Evolutionary conservation across 345 rosid species (phyloP).

Genomic region (Litchi chinensis): DNA sequence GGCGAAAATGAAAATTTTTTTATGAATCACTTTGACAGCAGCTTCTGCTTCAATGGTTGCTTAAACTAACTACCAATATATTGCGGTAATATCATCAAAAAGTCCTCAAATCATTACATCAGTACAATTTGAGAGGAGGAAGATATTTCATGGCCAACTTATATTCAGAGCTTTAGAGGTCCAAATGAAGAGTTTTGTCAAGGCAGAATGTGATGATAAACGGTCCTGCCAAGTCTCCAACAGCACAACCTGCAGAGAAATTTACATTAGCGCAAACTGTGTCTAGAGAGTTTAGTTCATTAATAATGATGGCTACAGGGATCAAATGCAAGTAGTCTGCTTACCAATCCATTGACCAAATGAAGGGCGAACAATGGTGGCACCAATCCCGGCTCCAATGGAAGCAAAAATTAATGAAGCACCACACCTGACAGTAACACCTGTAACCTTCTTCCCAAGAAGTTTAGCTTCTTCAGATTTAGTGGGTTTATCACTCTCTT

Average conservation of each 20-base stretch:
- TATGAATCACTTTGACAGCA: constrained; percentile 1
- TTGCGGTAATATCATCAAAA: not conserved
- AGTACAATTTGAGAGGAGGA: constrained; percentile 8
- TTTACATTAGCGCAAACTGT: not conserved
- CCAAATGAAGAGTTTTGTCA: constrained; percentile 57
- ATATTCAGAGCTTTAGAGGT: constrained; percentile 31
- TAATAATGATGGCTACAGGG: not conserved
- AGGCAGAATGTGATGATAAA: constrained; percentile 62
- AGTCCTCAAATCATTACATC: not conserved
- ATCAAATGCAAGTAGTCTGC: constrained; percentile 8
- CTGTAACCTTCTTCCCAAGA: constrained; percentile 75
- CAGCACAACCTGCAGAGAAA: constrained; percentile 65
- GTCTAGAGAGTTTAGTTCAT: not conserved
- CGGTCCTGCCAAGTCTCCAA: constrained; percentile 90
- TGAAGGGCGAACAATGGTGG: constrained; percentile 72
- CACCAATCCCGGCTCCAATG: constrained; percentile 89
- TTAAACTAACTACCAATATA: not conserved
- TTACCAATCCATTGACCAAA: constrained; percentile 96
- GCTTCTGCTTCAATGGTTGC: not conserved
- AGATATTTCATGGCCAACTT: not conserved
- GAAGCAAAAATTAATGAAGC: constrained; percentile 87
- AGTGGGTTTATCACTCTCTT: constrained; percentile 41
- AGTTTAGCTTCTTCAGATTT: constrained; percentile 51
- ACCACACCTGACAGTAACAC: constrained; percentile 68
- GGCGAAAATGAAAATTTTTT: not conserved